A percentile compares a stretch with the other conserved stretches of the same genome.
Conservation (phyloP, 2,329 filamentous ascomycete species). For the Beauveria bassiana region DNA sequence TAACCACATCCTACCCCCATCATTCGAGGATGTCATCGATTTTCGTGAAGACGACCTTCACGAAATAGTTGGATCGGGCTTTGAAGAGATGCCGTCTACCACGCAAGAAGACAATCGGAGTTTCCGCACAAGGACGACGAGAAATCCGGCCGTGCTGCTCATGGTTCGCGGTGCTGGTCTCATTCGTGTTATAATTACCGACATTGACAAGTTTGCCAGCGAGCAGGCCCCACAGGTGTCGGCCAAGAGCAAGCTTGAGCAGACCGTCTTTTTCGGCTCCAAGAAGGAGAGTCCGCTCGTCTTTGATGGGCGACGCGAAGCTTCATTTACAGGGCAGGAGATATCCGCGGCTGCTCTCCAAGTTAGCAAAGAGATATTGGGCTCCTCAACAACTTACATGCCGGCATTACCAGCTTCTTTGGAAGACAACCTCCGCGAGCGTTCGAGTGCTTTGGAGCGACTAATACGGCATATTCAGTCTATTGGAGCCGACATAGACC, state of each 20-base stretch:
- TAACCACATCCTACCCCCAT: conserved; percentile 52
- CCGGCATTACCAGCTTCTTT: conserved; percentile 66
- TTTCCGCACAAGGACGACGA: conserved; percentile 46
- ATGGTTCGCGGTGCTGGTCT: conserved; percentile 56
- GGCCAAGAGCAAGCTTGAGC: conserved; percentile 82
- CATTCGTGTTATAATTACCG: conserved; percentile 50
- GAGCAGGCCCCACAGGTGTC: conserved; percentile 57
- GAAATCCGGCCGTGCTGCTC: conserved; percentile 55
- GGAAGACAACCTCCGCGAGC: conserved; percentile 69
- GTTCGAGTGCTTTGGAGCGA: conserved; percentile 65
- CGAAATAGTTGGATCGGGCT: conserved; percentile 56
- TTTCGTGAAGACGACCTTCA: conserved; percentile 59
- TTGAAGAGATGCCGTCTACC: conserved; percentile 46
- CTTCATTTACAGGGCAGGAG: conserved; percentile 61
- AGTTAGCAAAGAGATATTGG: conserved; percentile 75
- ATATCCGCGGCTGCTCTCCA: conserved; percentile 68
- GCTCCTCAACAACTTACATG: conserved; percentile 67
- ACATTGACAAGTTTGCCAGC: conserved; percentile 52
- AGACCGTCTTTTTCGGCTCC: conserved; percentile 87
- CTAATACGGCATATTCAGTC: conserved; percentile 64
- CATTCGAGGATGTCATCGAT: conserved; percentile 82
- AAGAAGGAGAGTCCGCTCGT: conserved; percentile 81
- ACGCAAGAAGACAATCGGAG: conserved; percentile 39
- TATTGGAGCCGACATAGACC: conserved; percentile 58
- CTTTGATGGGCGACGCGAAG: conserved; percentile 60